These are phyloP conservation scores for Xylaria bambusicola DNA, from an alignment of 495 filamentous ascomycete species.

Conservation along the genomic window DNA sequence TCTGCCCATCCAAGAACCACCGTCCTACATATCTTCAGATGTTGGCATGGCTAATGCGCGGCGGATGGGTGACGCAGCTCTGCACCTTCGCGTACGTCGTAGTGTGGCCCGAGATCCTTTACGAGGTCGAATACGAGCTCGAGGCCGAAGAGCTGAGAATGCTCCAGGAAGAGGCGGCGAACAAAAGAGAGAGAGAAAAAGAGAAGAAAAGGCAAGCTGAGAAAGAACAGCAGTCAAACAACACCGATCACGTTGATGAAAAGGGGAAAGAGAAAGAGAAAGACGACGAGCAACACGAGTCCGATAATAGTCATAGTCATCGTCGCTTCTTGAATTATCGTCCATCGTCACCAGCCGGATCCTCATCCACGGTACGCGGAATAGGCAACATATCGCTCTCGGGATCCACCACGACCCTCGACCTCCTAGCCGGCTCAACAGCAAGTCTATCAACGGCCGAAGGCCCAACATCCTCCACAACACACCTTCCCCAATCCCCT, in stretches of 20 bases:
- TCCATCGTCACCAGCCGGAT: constrained; percentile 6
- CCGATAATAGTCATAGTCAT: neutral
- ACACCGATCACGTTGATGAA: neutral
- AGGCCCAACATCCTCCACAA: neutral
- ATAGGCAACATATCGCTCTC: constrained; percentile 4
- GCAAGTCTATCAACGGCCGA: neutral
- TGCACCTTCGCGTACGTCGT: constrained; percentile 84
- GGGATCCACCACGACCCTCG: constrained; percentile 14
- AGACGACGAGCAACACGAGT: neutral
- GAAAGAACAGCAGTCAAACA: constrained; percentile 1
- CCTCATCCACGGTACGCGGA: constrained; percentile 14
- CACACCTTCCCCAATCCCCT: neutral
- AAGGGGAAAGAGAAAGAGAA: constrained; percentile 6
- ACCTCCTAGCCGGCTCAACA: constrained; percentile 10
- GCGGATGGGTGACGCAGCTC: constrained; percentile 89
- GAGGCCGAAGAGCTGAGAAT: constrained; percentile 52
- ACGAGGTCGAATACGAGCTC: constrained; percentile 58
- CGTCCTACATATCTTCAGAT: constrained; percentile 84
- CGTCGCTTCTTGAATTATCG: constrained; percentile 9
- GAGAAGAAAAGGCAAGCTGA: constrained; percentile 15
- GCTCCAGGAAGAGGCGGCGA: constrained; percentile 22
- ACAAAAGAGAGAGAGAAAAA: constrained; percentile 23
- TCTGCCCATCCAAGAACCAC: constrained; percentile 88
- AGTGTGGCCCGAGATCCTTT: constrained; percentile 62
- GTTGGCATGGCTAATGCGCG: constrained; percentile 86